A percentile compares a stretch with the other conserved stretches of the same genome.
Conservation (phyloP, 192 early-diverging fungal species). For the Podila verticillata region DNA sequence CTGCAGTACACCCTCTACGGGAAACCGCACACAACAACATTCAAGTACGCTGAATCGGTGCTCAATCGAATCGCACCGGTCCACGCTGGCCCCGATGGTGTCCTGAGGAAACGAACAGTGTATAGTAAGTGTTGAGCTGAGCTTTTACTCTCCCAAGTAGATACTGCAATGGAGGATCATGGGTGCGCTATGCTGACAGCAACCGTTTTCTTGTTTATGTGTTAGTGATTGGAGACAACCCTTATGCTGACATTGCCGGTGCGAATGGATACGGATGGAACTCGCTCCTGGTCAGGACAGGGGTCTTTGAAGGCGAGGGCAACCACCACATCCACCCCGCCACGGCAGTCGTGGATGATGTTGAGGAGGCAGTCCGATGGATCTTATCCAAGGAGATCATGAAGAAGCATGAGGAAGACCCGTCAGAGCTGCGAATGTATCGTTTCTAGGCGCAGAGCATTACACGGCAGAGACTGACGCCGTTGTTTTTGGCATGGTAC, state of each 20-base stretch:
- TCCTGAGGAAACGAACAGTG: constrained; percentile 20
- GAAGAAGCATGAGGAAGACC: constrained; percentile 1
- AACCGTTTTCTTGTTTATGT: constrained; percentile 48
- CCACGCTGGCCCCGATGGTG: constrained; percentile 7
- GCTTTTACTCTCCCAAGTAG: not conserved
- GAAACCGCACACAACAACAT: constrained; percentile 82
- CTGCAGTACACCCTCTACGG: constrained; percentile 80
- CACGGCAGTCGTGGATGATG: constrained; percentile 65
- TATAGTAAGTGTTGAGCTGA: constrained; percentile 35
- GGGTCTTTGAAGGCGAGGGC: constrained; percentile 67
- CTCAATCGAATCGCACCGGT: constrained; percentile 49
- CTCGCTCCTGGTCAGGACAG: constrained; percentile 77
- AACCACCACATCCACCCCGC: constrained; percentile 68
- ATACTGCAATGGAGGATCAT: not conserved
- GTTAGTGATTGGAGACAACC: constrained; percentile 73
- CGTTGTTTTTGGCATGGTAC: no score
- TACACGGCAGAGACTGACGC: no score
- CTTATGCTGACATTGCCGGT: constrained; percentile 77
- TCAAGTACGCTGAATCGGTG: constrained; percentile 69
- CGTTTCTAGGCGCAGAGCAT: no score
- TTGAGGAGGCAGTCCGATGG: constrained; percentile 73
- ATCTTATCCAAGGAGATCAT: constrained; percentile 39
- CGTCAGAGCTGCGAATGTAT: no score
- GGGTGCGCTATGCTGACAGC: no score
- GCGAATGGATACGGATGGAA: constrained; percentile 80